Conservation (phyloP, 176 grass and related monocot genomes). For the Panicum miliaceum region DNA sequence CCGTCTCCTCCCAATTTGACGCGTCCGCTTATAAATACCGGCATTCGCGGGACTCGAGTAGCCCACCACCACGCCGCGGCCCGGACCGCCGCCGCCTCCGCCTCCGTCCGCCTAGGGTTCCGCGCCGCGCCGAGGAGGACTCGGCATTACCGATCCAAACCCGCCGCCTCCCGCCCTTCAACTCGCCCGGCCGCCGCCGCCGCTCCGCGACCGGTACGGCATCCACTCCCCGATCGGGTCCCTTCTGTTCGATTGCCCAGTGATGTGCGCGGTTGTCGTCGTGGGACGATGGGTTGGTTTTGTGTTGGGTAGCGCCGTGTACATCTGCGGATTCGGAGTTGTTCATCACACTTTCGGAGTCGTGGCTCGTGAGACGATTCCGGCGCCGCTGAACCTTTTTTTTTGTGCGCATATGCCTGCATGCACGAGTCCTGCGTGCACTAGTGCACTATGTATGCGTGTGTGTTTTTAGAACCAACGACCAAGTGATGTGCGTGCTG, state of each 20-base stretch:
- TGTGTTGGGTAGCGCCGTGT: not conserved
- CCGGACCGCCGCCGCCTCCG: not conserved
- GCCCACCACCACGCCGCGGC: not conserved
- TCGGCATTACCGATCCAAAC: constrained; percentile 39
- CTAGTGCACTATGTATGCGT: not conserved
- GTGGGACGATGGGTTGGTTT: not conserved
- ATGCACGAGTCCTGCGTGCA: not conserved
- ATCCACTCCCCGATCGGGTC: not conserved
- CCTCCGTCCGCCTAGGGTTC: constrained; percentile 22
- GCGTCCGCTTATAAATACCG: constrained; percentile 45
- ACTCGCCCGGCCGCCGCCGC: not conserved
- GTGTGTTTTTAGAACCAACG: not conserved
- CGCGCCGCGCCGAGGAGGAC: not conserved
- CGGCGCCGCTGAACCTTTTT: too few species aligned
- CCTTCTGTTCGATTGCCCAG: not conserved
- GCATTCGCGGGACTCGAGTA: not conserved
- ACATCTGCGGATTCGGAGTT: not conserved
- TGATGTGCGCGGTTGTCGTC: not conserved
- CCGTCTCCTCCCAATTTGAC: not conserved
- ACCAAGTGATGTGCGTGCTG: not conserved
- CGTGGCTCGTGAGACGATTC: not conserved
- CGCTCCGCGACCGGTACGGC: constrained; percentile 20
- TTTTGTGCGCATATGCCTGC: not conserved
- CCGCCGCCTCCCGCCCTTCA: not conserved
- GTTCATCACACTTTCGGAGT: not conserved